Percentiles rank a stretch among this genome's conserved stretches.
Conservation (phyloP, 257 asterid species). For the Lantana camara region DNA sequence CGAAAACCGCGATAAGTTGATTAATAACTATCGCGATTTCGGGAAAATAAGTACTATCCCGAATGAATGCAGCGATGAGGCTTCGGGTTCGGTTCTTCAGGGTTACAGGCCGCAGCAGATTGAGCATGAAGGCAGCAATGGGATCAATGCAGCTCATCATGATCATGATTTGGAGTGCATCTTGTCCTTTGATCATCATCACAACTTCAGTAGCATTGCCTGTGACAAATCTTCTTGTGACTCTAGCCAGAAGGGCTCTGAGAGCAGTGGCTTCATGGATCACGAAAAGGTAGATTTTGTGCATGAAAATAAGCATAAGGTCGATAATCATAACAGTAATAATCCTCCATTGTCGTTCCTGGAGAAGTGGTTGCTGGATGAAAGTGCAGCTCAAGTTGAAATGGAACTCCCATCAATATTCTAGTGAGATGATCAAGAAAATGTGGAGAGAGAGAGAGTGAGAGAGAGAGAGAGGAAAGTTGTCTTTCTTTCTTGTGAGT, state of each 20-base stretch:
- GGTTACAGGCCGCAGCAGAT: slow-evolving; percentile 35
- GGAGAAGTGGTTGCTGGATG: slow-evolving; percentile 92
- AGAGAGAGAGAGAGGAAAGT: not conserved
- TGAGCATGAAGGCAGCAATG: slow-evolving; percentile 23
- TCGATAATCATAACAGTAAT: slow-evolving; percentile 31
- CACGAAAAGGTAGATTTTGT: slow-evolving; percentile 28
- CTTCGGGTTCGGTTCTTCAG: slow-evolving; percentile 21
- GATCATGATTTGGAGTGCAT: slow-evolving; percentile 45
- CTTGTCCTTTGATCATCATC: slow-evolving; percentile 39
- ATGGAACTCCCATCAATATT: slow-evolving; percentile 72
- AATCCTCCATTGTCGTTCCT: slow-evolving; percentile 72
- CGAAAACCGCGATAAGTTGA: slow-evolving; percentile 15
- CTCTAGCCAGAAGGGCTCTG: slow-evolving; percentile 54
- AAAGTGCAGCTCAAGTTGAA: slow-evolving; percentile 65
- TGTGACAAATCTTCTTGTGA: slow-evolving; percentile 50
- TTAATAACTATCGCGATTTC: slow-evolving; percentile 13
- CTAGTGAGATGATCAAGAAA: slow-evolving; percentile 22
- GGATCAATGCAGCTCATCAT: slow-evolving; percentile 25
- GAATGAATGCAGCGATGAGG: not conserved
- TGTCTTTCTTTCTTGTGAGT: slow-evolving; percentile 2
- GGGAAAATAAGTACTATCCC: slow-evolving; percentile 13
- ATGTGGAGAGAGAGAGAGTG: too few relatives aligned
- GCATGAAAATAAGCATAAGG: slow-evolving; percentile 35
- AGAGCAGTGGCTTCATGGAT: slow-evolving; percentile 37
- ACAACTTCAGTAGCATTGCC: slow-evolving; percentile 28